A percentile compares a stretch with the other conserved stretches of the same genome.
phyloP scores from a whole-genome alignment of 352 stramenopile species.

The Blastocystis sp. region DNA sequence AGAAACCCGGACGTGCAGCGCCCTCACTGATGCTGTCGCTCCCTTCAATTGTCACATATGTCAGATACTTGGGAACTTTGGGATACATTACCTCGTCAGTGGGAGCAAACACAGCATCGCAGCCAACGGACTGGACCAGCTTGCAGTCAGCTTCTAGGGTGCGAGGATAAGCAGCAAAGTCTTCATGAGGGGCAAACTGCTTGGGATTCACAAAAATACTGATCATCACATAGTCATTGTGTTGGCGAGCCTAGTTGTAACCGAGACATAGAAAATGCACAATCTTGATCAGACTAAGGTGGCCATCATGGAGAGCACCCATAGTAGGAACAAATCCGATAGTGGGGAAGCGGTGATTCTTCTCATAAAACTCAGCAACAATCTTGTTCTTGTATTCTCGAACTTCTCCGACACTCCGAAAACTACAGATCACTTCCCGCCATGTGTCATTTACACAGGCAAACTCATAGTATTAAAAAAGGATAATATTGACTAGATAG shows the following conservation, averaged over 20 bases:
- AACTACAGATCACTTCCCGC: neutral
- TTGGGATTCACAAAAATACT: slow-evolving; percentile 98
- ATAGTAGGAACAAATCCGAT: slow-evolving; percentile 98
- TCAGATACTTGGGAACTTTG: slow-evolving; percentile 67
- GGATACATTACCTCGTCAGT: slow-evolving; percentile 78
- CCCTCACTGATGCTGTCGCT: slow-evolving; percentile 88
- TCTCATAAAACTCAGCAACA: slow-evolving; percentile 36
- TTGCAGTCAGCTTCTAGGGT: slow-evolving; percentile 85
- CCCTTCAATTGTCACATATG: slow-evolving; percentile 83
- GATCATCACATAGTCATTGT: slow-evolving; percentile 86
- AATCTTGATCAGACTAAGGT: slow-evolving; percentile 77
- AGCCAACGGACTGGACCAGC: slow-evolving; percentile 67
- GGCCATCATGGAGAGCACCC: slow-evolving; percentile 92
- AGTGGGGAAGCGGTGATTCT: slow-evolving; percentile 62
- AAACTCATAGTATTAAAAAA: neutral
- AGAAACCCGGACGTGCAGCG: slow-evolving; percentile 84
- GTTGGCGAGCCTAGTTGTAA: slow-evolving; percentile 70
- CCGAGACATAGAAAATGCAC: slow-evolving; percentile 62
- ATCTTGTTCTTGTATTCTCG: slow-evolving; percentile 22
- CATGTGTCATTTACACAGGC: neutral
- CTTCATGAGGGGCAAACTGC: slow-evolving; percentile 93
- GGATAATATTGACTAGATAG: neutral
- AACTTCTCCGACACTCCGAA: slow-evolving; percentile 15
- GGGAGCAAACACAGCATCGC: slow-evolving; percentile 80
- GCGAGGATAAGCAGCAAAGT: slow-evolving; percentile 94